A percentile compares a stretch with the other conserved stretches of the same genome.
Conservation (phyloP, 1,284 basidiomycete species). For the Cryptococcus sp. region DNA sequence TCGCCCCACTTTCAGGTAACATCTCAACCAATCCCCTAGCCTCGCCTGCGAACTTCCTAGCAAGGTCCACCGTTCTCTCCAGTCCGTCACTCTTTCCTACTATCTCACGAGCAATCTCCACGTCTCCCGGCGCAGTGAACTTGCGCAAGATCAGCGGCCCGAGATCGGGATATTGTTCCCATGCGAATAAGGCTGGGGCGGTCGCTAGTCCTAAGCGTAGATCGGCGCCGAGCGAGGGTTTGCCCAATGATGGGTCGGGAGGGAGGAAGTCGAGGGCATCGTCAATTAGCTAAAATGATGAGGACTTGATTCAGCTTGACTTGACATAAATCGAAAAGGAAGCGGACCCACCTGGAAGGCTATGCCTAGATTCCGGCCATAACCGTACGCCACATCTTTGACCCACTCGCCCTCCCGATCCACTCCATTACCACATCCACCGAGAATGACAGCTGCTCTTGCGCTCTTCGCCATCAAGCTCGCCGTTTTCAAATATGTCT, state of each 20-base stretch:
- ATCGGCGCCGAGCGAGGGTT: slow-evolving; percentile 79
- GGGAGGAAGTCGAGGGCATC: slow-evolving; percentile 87
- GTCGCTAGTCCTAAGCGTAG: slow-evolving; percentile 84
- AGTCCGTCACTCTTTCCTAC: slow-evolving; percentile 76
- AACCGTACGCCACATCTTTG: slow-evolving; percentile 92
- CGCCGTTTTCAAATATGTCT: slow-evolving; percentile 96
- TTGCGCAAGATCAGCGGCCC: slow-evolving; percentile 80
- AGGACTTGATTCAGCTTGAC: background rate
- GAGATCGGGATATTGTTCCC: slow-evolving; percentile 78
- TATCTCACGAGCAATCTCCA: slow-evolving; percentile 72
- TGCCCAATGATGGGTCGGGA: slow-evolving; percentile 68
- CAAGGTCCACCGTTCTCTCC: slow-evolving; percentile 75
- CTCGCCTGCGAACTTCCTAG: slow-evolving; percentile 72
- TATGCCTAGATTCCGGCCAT: slow-evolving; percentile 85
- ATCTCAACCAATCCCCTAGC: slow-evolving; percentile 68
- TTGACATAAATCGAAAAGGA: too few relatives aligned
- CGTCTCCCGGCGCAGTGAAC: slow-evolving; percentile 79
- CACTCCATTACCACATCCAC: slow-evolving; percentile 63
- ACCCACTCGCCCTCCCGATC: slow-evolving; percentile 64
- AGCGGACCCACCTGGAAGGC: slow-evolving; percentile 77
- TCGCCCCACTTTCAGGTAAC: slow-evolving; percentile 82
- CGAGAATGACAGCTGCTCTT: slow-evolving; percentile 83
- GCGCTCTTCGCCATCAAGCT: slow-evolving; percentile 93
- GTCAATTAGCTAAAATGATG: slow-evolving; percentile 72
- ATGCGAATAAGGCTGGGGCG: slow-evolving; percentile 91